Conservation (phyloP, 73 alveolate species). For the Paramecium caudatum region DNA sequence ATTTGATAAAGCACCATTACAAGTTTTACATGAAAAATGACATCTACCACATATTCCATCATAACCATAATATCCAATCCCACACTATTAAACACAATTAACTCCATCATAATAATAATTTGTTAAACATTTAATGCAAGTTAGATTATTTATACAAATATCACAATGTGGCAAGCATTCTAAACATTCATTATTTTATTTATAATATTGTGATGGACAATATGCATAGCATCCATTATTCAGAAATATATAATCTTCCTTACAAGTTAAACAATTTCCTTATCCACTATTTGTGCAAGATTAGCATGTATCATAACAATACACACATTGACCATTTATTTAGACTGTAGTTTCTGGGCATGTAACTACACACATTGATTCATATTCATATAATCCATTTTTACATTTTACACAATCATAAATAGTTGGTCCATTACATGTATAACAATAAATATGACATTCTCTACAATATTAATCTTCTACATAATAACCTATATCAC, state of each 20-base stretch:
- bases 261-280: constrained; percentile 54
- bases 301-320: constrained; percentile 57
- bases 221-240: constrained; percentile 21
- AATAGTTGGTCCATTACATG: constrained; percentile 68
- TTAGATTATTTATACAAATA: neutral
- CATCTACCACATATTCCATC: constrained; percentile 37
- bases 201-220: constrained; percentile 36
- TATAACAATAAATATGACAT: constrained; percentile 18
- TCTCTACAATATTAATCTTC: constrained; percentile 47
- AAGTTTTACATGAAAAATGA: constrained; percentile 55
- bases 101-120: neutral
- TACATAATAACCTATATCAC: constrained; percentile 24
- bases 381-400: neutral
- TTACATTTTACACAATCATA: constrained; percentile 45
- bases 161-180: constrained; percentile 24
- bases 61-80: constrained; percentile 17
- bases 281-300: constrained; percentile 36
- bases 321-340: neutral
- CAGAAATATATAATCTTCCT: neutral
- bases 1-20: neutral
- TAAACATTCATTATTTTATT: constrained; percentile 22
- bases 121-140: neutral
- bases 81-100: neutral
- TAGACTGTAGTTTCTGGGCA: constrained; percentile 30
- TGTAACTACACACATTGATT: neutral